A percentile compares a stretch with the other conserved stretches of the same genome.
Evolutionary conservation across 331 rosid genomes (phyloP).

Genomic region (Pyrus hybrid): DNA sequence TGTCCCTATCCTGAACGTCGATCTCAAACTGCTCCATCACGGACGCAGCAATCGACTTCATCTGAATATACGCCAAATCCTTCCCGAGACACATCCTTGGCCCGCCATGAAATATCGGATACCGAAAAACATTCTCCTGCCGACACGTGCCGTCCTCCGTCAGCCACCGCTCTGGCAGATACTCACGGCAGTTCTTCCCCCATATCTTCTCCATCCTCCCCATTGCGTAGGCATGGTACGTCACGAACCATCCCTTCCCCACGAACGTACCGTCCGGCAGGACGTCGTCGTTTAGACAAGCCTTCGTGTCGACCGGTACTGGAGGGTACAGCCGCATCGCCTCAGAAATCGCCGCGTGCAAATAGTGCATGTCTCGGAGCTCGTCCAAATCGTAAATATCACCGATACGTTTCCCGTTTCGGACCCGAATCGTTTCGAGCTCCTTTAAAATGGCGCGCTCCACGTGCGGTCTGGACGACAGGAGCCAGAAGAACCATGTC

Average conservation of each 20-base stretch:
- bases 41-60: conserved; percentile 65
- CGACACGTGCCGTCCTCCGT: conserved; percentile 31
- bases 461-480: conserved; percentile 31
- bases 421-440: conserved; percentile 16
- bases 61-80: conserved; percentile 69
- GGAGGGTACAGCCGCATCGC: conserved; percentile 62
- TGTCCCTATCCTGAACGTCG: conserved; percentile 18
- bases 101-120: conserved; percentile 63
- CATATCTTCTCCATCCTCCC: conserved; percentile 68
- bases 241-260: conserved; percentile 37
- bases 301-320: conserved; percentile 39
- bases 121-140: conserved; percentile 44
- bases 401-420: conserved; percentile 1
- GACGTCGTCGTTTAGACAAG: conserved; percentile 36
- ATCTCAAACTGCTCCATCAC: conserved; percentile 47
- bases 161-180: conserved; percentile 62
- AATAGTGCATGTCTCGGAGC: conserved; percentile 50
- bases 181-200: conserved; percentile 44
- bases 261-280: conserved; percentile 55
- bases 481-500: conserved; percentile 66
- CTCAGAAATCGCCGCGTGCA: conserved; percentile 64
- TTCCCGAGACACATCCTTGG: conserved; percentile 66
- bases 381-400: conserved; percentile 31
- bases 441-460: conserved; percentile 24
- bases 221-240: conserved; percentile 64